These are phyloP conservation scores for Sporodiniella umbellata DNA, from an alignment of 371 early-diverging fungal species.

Conservation along the genomic window DNA sequence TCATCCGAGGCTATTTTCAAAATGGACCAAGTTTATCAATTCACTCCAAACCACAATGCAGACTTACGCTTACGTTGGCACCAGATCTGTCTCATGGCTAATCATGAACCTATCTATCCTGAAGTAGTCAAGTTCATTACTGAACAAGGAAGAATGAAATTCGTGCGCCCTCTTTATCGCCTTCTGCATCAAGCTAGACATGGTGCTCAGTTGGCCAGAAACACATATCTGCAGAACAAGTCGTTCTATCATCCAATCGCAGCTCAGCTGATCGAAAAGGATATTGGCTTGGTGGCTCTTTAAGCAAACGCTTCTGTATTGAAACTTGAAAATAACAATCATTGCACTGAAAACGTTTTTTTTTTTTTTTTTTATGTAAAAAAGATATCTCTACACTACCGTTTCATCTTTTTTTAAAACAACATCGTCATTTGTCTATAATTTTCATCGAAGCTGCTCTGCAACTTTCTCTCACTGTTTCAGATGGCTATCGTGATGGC, in stretches of 20 bases:
- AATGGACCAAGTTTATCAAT: slow-evolving; percentile 74
- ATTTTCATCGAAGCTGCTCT: no score
- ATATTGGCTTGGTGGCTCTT: slow-evolving; percentile 36
- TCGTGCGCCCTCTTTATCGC: slow-evolving; percentile 79
- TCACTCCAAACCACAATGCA: slow-evolving; percentile 71
- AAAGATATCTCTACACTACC: no score
- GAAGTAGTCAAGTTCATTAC: slow-evolving; percentile 76
- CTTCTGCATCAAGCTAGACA: slow-evolving; percentile 58
- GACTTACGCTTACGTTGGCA: slow-evolving; percentile 92
- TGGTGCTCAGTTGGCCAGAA: slow-evolving; percentile 73
- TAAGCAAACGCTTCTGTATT: no score
- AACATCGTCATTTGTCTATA: no score
- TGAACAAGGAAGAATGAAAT: slow-evolving; percentile 96
- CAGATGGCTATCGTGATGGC: no score
- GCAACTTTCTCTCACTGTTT: no score
- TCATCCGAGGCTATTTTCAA: slow-evolving; percentile 57
- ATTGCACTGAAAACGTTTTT: not conserved
- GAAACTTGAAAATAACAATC: no score
- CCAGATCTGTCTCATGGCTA: slow-evolving; percentile 72
- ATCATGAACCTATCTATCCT: slow-evolving; percentile 75
- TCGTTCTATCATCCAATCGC: slow-evolving; percentile 96
- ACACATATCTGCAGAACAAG: slow-evolving; percentile 76
- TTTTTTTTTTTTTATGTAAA: no score
- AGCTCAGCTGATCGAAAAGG: slow-evolving; percentile 76
- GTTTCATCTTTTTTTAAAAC: no score